Percentiles rank a stretch among this genome's conserved stretches.
Evolutionary conservation across 192 early-diverging fungal species (phyloP).

Genomic region (Backusella tuberculispora): DNA sequence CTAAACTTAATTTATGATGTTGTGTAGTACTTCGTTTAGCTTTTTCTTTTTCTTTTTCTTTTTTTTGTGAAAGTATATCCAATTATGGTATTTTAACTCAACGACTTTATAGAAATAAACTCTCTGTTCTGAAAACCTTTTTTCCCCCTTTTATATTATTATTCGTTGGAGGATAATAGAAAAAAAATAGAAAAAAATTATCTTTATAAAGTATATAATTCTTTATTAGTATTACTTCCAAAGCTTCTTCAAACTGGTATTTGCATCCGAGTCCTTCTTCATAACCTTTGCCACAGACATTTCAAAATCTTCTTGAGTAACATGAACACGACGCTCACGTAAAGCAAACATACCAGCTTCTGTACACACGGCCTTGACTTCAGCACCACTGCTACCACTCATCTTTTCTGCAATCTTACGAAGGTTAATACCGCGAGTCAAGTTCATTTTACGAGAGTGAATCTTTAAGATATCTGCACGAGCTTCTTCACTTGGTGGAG

Average conservation of each 20-base stretch:
- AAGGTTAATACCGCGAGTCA: conserved; percentile 88
- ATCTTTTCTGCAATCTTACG: conserved; percentile 89
- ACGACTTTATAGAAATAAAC: no score
- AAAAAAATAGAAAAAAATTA: not conserved
- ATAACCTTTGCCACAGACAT: conserved; percentile 99
- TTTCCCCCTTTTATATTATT: not conserved
- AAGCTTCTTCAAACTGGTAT: conserved; percentile 95
- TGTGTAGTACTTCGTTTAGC: no score
- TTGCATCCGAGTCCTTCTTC: conserved; percentile 98
- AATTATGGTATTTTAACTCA: no score
- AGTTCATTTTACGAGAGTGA: conserved; percentile 91
- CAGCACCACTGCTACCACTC: conserved; percentile 85
- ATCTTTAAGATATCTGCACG: conserved; percentile 90
- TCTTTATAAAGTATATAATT: not conserved
- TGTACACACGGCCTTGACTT: conserved; percentile 88
- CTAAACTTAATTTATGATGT: no score
- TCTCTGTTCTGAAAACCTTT: no score
- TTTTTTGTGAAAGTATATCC: no score
- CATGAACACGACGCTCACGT: conserved; percentile 96
- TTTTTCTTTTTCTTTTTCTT: no score
- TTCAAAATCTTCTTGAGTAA: conserved; percentile 99
- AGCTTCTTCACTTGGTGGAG: conserved; percentile 83
- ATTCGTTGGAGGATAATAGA: not conserved
- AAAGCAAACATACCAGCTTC: conserved; percentile 92
- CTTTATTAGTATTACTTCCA: conserved; percentile 77